Evolutionary conservation across 176 grass and related monocot species (phyloP).

Genomic region (Oryza nivara): DNA sequence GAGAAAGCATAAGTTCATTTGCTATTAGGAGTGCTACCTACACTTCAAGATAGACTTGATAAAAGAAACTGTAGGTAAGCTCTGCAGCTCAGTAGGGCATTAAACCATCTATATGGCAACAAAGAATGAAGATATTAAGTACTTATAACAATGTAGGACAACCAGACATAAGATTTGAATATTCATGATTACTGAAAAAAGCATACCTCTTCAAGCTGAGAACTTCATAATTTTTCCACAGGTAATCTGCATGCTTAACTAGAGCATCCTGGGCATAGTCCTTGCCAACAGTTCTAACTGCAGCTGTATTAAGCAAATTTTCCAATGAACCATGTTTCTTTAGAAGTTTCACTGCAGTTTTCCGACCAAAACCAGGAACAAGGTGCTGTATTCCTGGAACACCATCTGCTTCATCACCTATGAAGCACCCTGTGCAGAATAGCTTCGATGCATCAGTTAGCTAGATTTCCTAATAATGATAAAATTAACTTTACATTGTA

Average conservation of each 20-base stretch:
- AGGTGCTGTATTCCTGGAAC: conserved; percentile 92
- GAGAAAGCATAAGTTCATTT: conserved; percentile 2
- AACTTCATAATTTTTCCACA: conserved; percentile 86
- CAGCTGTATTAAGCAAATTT: conserved; percentile 79
- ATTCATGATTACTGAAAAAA: not conserved
- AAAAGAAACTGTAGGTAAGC: conserved; percentile 6
- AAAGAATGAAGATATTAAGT: not conserved
- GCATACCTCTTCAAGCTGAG: conserved; percentile 78
- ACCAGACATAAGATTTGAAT: not conserved
- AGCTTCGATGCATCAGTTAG: conserved; percentile 8
- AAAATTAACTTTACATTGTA: not conserved
- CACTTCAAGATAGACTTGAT: not conserved
- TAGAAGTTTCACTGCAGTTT: conserved; percentile 85
- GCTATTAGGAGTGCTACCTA: not conserved
- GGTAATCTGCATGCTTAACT: conserved; percentile 81
- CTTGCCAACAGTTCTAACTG: conserved; percentile 77
- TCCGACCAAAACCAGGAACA: conserved; percentile 80
- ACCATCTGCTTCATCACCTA: conserved; percentile 91
- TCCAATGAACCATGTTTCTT: conserved; percentile 90
- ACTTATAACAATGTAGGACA: not conserved
- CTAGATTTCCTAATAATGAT: not conserved
- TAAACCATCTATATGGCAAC: not conserved
- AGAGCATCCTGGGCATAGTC: conserved; percentile 90
- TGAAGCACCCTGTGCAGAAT: conserved; percentile 69
- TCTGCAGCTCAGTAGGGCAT: not conserved